Base-by-base conservation (phyloP, 2,329 filamentous ascomycete species). In the Rhynchosporium agropyri region DNA sequence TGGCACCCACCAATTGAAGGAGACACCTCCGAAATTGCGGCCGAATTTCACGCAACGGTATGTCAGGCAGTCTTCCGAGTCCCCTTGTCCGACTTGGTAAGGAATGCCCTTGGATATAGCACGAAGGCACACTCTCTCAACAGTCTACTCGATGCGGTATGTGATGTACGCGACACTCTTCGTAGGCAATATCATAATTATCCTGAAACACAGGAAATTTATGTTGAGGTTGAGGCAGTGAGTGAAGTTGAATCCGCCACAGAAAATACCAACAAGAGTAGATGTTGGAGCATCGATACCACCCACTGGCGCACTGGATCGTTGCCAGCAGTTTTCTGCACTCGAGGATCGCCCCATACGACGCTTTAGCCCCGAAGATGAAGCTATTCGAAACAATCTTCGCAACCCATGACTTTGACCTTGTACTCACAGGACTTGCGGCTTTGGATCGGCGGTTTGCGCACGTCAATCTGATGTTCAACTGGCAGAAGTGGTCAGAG, bases 101-200 rank as follows among this genome's bases (percentile, higher is more conserved):
- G n/a, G n/a, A n/a, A n/a, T n/a, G n/a, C n/a, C n/a, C n/a, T n/a
- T n/a, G n/a, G n/a, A n/a, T n/a, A n/a, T n/a, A n/a, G n/a, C n/a
- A n/a, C n/a, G n/a, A n/a, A n/a, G n/a, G n/a, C n/a, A n/a, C n/a
- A n/a, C n/a, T n/a, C n/a, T n/a, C n/a, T n/a, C n/a, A n/a, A n/a
- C n/a, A n/a, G n/a, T n/a, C n/a, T n/a, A n/a, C n/a, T n/a, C n/a
- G n/a, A n/a, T n/a, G n/a, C n/a, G n/a, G n/a, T n/a, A n/a, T n/a
- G n/a, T 40, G 36, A 7, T 28, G 42, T 59, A 38, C 63, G 63
- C 31, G 51, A 63, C 38, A 51, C 31, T 36, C 61, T 67, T 65
- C 58, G 49, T 29, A 62, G 5, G 26, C 59, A 28, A 64, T 58
- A 58, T 63, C 28, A 38, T 42, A 51, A 60, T 61, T 33, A 13